Conservation (phyloP, 768 basidiomycete species). For the Suillus bovinus region DNA sequence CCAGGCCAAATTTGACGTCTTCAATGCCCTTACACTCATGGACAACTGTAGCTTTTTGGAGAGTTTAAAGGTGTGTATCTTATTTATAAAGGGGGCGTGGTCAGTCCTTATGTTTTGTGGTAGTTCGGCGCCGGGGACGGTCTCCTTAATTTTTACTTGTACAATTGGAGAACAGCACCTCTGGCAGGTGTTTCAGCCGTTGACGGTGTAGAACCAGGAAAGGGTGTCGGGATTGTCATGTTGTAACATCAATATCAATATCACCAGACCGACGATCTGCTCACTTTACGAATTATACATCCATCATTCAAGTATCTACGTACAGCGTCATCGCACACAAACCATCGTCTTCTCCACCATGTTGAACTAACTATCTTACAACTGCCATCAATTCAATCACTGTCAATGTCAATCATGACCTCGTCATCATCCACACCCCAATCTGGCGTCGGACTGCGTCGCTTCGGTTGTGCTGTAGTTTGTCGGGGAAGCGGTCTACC, state of each 20-base stretch:
- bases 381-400: constrained; percentile 56
- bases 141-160: constrained; percentile 87
- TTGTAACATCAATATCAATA: constrained; percentile 42
- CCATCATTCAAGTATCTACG: constrained; percentile 3
- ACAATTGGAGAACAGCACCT: constrained; percentile 89
- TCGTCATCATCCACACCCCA: constrained; percentile 86
- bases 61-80: constrained; percentile 70
- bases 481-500: constrained; percentile 51
- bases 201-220: constrained; percentile 58
- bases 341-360: not conserved
- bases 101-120: not conserved
- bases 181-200: constrained; percentile 68
- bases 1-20: constrained; percentile 89
- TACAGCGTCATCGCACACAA: not conserved
- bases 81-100: not conserved
- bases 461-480: constrained; percentile 38
- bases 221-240: constrained; percentile 93
- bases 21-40: constrained; percentile 94
- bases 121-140: constrained; percentile 96
- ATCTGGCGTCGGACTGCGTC: constrained; percentile 72
- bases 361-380: constrained; percentile 22
- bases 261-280: constrained; percentile 16
- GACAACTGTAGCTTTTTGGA: constrained; percentile 84
- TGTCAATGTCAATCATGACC: constrained; percentile 83
- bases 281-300: constrained; percentile 8